Evolutionary conservation across 2,329 filamentous ascomycete genomes (phyloP), one percentile per base, ranked within the genome.

Genomic region (Xylariaceae sp.): DNA sequence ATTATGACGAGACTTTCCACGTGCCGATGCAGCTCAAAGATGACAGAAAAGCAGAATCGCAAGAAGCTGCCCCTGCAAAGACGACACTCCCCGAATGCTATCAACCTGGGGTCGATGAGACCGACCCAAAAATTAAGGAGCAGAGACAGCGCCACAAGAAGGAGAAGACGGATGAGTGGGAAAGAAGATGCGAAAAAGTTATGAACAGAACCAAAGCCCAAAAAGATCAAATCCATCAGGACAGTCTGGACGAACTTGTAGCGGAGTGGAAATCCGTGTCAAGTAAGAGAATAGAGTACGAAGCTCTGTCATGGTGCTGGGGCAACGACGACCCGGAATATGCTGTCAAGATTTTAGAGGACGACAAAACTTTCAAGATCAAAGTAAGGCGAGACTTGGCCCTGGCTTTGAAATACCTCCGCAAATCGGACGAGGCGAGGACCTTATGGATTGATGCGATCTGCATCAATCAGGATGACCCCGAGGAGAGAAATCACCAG

Each of bases 381-480:
- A 42, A 42, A 42, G 18, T 42, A 14, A 16, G 40, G 18, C 14
- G 18, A 19, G 40, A 42, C n/a, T 12, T 42, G 18, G 40, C 40
- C 14, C 17, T 10, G 57, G 53, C 48, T 59, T 59, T 34, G 17
- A 42, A 17, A 22, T 28, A 18, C 3, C 41, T 41, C 7, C 36
- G 12, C 48, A 19, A 40, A 13, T 10, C 36, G 38, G 34, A 38
- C 16, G 34, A 38, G 16, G 34, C 34, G 34, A 16, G 40, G n/a
- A 42, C 18, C 18, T 18, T 51, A 18, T 51, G 48, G 48, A 40
- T 47, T 14, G 48, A 51, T 39, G 44, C 40, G 18, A 39, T 51
- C 11, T 51, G 48, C 36, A 51, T 51, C 19, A 42, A 42, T 17
- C 48, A 51, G 16, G 17, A 22, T 11, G 33, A 47, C 31, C n/a